Percentiles rank a stretch among this genome's conserved stretches.
Conservation (phyloP, 1,284 basidiomycete genomes). For the Trichosporon faecale region DNA sequence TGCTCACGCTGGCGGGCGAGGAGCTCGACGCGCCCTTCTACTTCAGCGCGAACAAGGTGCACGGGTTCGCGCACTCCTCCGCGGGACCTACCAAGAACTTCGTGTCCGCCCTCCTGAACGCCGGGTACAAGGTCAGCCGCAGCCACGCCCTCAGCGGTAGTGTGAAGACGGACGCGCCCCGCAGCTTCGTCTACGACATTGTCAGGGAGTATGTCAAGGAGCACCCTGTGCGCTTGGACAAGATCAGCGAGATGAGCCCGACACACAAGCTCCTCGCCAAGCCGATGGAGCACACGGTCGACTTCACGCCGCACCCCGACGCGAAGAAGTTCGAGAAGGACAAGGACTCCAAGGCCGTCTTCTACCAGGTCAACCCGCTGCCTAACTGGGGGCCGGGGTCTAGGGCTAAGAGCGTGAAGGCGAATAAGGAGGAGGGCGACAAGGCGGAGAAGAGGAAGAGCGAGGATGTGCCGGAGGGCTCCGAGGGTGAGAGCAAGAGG, state of each 20-base stretch:
- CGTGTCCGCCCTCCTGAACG: conserved; percentile 84
- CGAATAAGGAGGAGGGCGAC: conserved; percentile 13
- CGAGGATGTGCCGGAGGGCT: conserved; percentile 4
- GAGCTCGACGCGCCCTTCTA: conserved; percentile 81
- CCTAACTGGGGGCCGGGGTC: conserved; percentile 84
- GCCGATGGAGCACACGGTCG: conserved; percentile 64
- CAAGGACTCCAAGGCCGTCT: conserved; percentile 63
- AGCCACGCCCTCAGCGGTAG: conserved; percentile 87
- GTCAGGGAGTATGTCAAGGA: conserved; percentile 75
- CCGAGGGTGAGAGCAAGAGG: conserved; percentile 13
- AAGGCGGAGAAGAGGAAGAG: conserved; percentile 20
- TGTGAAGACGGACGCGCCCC: conserved; percentile 81
- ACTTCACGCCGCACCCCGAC: conserved; percentile 69
- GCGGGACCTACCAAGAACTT: conserved; percentile 62
- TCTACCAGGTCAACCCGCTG: conserved; percentile 88
- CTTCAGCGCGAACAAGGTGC: conserved; percentile 80
- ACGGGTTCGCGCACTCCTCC: conserved; percentile 57
- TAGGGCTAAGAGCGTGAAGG: conserved; percentile 29
- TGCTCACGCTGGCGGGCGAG: conserved; percentile 88
- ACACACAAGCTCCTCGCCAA: conserved; percentile 64
- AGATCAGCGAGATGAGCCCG: conserved; percentile 68
- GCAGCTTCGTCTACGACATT: conserved; percentile 73
- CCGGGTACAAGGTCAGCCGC: conserved; percentile 76
- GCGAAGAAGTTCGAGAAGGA: conserved; percentile 56
- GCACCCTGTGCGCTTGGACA: conserved; percentile 75